phyloP scores from a whole-genome alignment of 2,329 filamentous ascomycete species.

The Diplocarpon mali region DNA sequence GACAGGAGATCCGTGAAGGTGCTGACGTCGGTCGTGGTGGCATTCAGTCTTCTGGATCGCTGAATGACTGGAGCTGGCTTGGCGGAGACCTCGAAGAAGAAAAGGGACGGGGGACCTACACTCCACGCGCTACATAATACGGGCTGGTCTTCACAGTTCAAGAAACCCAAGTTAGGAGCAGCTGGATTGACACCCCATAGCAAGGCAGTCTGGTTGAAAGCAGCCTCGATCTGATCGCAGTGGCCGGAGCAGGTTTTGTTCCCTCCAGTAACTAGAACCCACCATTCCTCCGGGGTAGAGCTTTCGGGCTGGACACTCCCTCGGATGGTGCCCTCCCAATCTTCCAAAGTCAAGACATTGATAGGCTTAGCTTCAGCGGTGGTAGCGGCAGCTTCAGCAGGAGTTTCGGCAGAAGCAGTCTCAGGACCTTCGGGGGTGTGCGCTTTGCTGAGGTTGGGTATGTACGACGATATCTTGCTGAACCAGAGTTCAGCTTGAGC shows the following conservation, averaged over 20 bases:
- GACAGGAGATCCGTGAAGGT: conserved; percentile 50
- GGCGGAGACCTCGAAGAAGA: conserved; percentile 57
- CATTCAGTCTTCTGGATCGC: conserved; percentile 55
- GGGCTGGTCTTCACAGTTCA: conserved; percentile 66
- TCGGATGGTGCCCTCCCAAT: conserved; percentile 61
- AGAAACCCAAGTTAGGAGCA: conserved; percentile 53
- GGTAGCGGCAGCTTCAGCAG: conserved; percentile 29
- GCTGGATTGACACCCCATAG: conserved; percentile 50
- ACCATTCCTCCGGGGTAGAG: conserved; percentile 61
- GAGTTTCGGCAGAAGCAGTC: conserved; percentile 36
- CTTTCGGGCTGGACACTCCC: conserved; percentile 46
- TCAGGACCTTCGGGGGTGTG: conserved; percentile 29
- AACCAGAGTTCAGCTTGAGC: conserved; percentile 54
- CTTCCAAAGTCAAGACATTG: conserved; percentile 51
- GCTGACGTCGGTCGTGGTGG: conserved; percentile 54
- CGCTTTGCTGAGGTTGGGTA: conserved; percentile 36
- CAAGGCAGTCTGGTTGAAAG: conserved; percentile 54
- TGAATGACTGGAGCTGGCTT: conserved; percentile 52
- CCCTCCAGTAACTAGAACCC: conserved; percentile 61
- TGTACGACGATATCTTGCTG: conserved; percentile 45
- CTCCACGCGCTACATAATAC: conserved; percentile 69
- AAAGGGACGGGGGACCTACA: conserved; percentile 50
- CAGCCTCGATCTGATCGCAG: conserved; percentile 52
- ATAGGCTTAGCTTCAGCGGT: conserved; percentile 42
- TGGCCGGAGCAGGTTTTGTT: conserved; percentile 65